phyloP scores from a whole-genome alignment of 495 filamentous ascomycete species.

The Aspergillus diversus region DNA sequence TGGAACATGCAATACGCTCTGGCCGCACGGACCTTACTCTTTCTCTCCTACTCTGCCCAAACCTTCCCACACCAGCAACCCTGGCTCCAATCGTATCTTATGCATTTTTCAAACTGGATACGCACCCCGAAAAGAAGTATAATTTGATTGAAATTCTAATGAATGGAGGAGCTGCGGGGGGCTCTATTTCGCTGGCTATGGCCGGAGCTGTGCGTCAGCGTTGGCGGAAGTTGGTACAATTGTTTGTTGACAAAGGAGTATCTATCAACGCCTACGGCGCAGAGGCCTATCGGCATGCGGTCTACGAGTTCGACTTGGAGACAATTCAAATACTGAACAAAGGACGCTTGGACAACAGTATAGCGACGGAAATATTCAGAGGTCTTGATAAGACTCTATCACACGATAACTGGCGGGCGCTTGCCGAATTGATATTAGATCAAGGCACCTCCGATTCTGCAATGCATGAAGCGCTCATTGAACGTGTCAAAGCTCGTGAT shows the following conservation, averaged over 20 bases:
- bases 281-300: conserved; percentile 14
- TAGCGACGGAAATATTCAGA: conserved; percentile 15
- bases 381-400: conserved; percentile 12
- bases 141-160: conserved; percentile 12
- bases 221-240: conserved; percentile 7
- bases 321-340: conserved; percentile 5
- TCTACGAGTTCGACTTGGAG: conserved; percentile 14
- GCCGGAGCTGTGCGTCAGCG: conserved; percentile 8
- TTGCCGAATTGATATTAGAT: conserved; percentile 10
- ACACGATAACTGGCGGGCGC: conserved; percentile 8
- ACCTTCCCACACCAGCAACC: conserved; percentile 10
- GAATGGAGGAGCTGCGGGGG: conserved; percentile 14
- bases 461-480: conserved; percentile 13
- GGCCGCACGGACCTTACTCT: conserved; percentile 13
- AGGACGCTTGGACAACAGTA: neutral
- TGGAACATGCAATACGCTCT: conserved; percentile 14
- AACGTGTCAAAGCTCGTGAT: conserved; percentile 8
- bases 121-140: conserved; percentile 11
- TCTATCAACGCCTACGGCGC: conserved; percentile 16
- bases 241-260: conserved; percentile 15
- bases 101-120: conserved; percentile 12
- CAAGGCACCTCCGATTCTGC: conserved; percentile 9
- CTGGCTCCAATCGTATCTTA: conserved; percentile 16
- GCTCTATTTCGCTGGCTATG: conserved; percentile 9
- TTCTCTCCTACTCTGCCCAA: conserved; percentile 13